Evolutionary conservation across 306 rosid genomes (phyloP), one percentile per base, ranked within the genome.

Genomic region (Aeschynomene evenia): DNA sequence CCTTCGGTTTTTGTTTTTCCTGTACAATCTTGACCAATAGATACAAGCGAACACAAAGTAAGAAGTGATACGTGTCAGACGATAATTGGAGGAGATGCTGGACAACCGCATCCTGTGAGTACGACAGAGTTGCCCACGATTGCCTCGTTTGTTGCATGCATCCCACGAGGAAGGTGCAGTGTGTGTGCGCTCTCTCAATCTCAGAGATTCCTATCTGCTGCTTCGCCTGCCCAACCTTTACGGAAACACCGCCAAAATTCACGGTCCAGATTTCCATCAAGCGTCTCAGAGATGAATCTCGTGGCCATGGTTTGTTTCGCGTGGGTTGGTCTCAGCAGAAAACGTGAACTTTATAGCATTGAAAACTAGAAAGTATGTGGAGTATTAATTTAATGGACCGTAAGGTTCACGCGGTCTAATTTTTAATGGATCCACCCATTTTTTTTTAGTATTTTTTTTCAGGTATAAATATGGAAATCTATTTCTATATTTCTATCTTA

Each of bases 121-220:
- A 29, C 8, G 15, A 20, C 46, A 19, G 50, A 71, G 37, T 24
- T 33, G 42, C 43, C 28, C 68, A 34, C 40, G 52, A 12, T 59
- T 37, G 14, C 68, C 59, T 13, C 68, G 62, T 45, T 72, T 39
- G 52, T 34, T 28, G 5, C 63, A 26, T 34, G 37, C 23, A 15
- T 16, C 28, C 72, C 72, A 74, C 79, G 72, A 65, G 79, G 66
- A 31, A 5, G 3, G 48, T 18, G 66, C 28, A 66, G n/a, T n/a
- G n/a, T n/a, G n/a, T n/a, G n/a, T n/a, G n/a, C 4, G 43, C 22
- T 15, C 6, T 31, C 6, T 28, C 13, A 29, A 16, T 2, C n/a
- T n/a, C 1, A 3, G 19, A 13, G 36, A 59, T 34, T 13, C 0
- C 28, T 22, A 31, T 76, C 52, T 0, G 5, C 2, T 51, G 51